Evolutionary conservation across 2,329 filamentous ascomycete genomes (phyloP), one percentile per base, ranked within the genome.

Genomic region (Clonostachys sp.): DNA sequence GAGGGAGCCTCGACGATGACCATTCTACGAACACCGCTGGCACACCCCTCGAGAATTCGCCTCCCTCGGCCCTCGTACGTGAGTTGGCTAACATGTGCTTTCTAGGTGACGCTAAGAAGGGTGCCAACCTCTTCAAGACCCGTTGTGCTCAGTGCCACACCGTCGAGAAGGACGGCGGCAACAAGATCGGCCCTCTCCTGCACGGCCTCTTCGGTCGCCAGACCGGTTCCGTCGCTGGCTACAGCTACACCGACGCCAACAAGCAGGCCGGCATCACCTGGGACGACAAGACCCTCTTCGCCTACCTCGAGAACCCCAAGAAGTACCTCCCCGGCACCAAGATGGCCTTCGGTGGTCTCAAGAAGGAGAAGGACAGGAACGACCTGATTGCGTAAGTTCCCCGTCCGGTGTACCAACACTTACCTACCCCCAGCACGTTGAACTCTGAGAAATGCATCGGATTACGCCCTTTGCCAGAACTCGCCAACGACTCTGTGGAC

Each of bases 281-380:
- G 94, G 75, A 90, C 60, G 84, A 96, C 68, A 72, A 84, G 57
- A 87, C 89, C 73, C 83, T 99, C 63, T 97, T 96, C 77, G 82
- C 86, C 59, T 99, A 99, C 86, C 91, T 99, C 66, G 94, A 99
- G 84, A 97, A 97, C 87, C 94, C 94, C 78, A 99, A 99, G 87
- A 97, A 97, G 84, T 99, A 91, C 85, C 96, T 99, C 58, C 94
- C 94, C 61, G 94, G 94, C 62, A 99, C 94, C 79, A 99, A 97
- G 90, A 99, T 99, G 94, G 94, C 94, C 64, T 99, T 97, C 71
- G 94, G 94, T 78, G 94, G 94, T 73, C 84, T 99, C 68, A 99
- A 99, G 91, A 99, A 99, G 89, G 83, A 84, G 69, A 97, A 97
- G 89, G 94, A 97, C 80, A 84, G 94, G 73, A 96, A 97, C 73